Evolutionary conservation across 306 rosid genomes (phyloP).

Genomic region (Mucuna pruriens): DNA sequence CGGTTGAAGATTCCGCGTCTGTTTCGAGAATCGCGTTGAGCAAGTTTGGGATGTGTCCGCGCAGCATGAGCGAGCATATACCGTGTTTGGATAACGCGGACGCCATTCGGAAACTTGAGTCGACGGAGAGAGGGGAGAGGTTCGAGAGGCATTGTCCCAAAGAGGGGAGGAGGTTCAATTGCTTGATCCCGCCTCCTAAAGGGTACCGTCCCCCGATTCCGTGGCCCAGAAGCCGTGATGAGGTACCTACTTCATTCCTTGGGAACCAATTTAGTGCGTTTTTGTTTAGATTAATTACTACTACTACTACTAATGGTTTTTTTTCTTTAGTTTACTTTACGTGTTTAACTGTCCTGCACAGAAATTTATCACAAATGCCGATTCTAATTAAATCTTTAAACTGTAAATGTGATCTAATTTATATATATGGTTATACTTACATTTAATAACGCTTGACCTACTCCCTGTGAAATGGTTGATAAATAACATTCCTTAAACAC

Average conservation of each 20-base stretch:
- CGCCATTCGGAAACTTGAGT: slow-evolving; percentile 59
- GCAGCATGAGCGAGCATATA: slow-evolving; percentile 67
- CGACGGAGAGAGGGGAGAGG: slow-evolving; percentile 68
- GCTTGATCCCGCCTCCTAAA: slow-evolving; percentile 85
- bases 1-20: slow-evolving; percentile 20
- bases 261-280: too few relatives aligned
- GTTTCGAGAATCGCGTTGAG: slow-evolving; percentile 40
- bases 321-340: neutral
- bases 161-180: slow-evolving; percentile 53
- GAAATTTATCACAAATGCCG: too few relatives aligned
- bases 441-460: neutral
- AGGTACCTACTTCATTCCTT: slow-evolving; percentile 66
- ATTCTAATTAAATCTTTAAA: too few relatives aligned
- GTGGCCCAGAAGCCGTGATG: slow-evolving; percentile 94
- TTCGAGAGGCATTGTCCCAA: slow-evolving; percentile 89
- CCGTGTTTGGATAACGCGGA: slow-evolving; percentile 90
- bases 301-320: neutral
- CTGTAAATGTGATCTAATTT: neutral
- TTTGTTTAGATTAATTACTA: neutral
- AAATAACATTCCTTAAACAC: too few relatives aligned
- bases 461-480: too few relatives aligned
- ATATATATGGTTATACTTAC: neutral
- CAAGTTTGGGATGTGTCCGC: slow-evolving; percentile 57
- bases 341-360: neutral
- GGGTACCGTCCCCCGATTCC: slow-evolving; percentile 76